These are phyloP conservation scores for Paspalum notatum DNA, from an alignment of 176 grass and related monocot species.

Conservation along the genomic window DNA sequence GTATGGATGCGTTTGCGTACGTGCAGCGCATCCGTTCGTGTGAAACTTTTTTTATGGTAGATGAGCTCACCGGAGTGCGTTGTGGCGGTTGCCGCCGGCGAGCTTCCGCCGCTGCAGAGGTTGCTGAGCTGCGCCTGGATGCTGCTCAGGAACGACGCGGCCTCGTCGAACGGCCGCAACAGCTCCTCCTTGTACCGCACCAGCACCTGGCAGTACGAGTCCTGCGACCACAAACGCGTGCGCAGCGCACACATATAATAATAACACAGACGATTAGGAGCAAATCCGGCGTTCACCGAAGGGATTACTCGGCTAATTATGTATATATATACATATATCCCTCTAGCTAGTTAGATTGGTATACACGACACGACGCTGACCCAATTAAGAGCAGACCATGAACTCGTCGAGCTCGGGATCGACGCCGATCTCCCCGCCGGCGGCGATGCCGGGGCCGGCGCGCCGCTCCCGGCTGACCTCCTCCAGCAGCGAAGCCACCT, in stretches of 20 bases:
- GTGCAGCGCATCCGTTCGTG: not conserved
- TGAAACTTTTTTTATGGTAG: conserved; percentile 8
- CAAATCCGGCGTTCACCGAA: not conserved
- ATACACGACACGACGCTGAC: not conserved
- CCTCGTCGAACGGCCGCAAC: conserved; percentile 75
- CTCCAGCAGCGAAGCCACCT: conserved; percentile 76
- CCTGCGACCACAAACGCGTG: conserved; percentile 37
- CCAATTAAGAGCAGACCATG: conserved; percentile 62
- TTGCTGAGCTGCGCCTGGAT: conserved; percentile 80
- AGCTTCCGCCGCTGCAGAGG: conserved; percentile 56
- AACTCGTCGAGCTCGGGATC: conserved; percentile 97
- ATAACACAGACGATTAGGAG: conserved; percentile 25
- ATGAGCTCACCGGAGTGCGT: conserved; percentile 39
- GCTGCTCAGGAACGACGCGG: conserved; percentile 76
- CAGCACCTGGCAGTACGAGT: conserved; percentile 68
- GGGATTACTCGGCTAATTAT: conserved; percentile 5
- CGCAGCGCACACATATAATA: conserved; percentile 46
- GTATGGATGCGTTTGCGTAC: not conserved
- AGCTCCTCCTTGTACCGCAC: conserved; percentile 85
- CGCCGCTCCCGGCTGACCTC: conserved; percentile 65
- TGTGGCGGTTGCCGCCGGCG: conserved; percentile 32
- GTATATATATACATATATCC: no score
- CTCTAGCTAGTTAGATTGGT: not conserved
- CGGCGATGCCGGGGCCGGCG: conserved; percentile 12
- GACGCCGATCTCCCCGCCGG: conserved; percentile 52